Base-by-base conservation (phyloP, 163 green algal species). In the Prototheca wickerhamii region DNA sequence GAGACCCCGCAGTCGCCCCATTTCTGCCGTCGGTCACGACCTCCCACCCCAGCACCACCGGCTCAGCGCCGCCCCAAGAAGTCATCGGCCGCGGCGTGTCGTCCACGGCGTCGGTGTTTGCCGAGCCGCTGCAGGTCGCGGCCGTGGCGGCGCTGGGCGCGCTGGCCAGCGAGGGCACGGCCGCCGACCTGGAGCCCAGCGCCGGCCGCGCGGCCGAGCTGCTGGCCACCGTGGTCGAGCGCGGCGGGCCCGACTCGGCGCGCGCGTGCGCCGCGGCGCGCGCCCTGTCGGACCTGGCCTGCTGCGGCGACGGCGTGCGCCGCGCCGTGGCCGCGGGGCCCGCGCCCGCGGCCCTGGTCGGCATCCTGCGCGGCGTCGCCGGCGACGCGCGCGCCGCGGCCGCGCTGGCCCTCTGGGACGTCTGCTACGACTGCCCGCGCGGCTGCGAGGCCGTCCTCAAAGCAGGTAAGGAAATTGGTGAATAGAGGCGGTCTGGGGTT, bases 261-360 rank as follows among this genome's bases (percentile, higher is more conserved):
- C 59, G 4, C 57, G 46, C 58, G 43, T 58, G n/a, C 42, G 57
- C 10, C 15, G 62, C 62, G 0, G 62, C 62, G 2, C 35, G 64
- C 2, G 65, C 70, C 26, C 52, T 76, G 15, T 53, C 31, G 34
- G 74, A 74, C 51, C 64, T 76, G 3, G 70, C 69, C 8, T 76
- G 70, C 70, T 50, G 28, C 44, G 69, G 67, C 40, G 31, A 25
- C 34, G 56, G 37, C 3, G 26, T 50, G 18, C 56, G 10, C 8
- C 25, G 34, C 6, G 8, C 46, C 8, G 51, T 77, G 59, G 70
- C 58, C 37, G 43, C 34, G 42, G 51, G 25, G 25, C 55, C 52
- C 4, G 69, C 46, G 1, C 31, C 63, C 3, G 4, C 46, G 21
- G 63, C 56, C 1, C 61, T 76, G n/a, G 63, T 67, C 26, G 35